Evolutionary conservation across 371 early-diverging fungal genomes (phyloP).

Genomic region (Zychaea mexicana): DNA sequence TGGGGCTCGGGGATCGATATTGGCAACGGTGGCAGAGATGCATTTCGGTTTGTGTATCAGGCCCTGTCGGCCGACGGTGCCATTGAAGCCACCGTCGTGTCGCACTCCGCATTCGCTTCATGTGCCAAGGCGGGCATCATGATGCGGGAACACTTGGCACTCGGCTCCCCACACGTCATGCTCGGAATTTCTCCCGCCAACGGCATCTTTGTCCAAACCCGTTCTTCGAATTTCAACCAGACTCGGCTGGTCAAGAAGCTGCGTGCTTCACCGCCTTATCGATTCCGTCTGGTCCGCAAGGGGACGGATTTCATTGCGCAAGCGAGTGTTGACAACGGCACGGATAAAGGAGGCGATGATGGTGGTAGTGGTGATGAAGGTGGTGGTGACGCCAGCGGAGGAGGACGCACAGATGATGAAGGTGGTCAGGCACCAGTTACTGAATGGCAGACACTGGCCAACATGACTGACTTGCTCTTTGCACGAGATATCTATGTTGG

Average conservation of each 20-base stretch:
- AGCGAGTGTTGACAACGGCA: slow-evolving; percentile 2
- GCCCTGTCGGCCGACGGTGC: slow-evolving; percentile 24
- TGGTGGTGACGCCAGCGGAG: background rate
- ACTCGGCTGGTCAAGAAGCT: slow-evolving; percentile 36
- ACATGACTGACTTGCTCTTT: slow-evolving; percentile 20
- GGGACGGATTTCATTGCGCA: slow-evolving; percentile 16
- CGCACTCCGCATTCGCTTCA: slow-evolving; percentile 46
- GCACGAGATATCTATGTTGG: slow-evolving; percentile 46
- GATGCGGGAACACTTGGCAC: slow-evolving; percentile 46
- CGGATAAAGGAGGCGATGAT: background rate
- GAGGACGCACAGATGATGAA: background rate
- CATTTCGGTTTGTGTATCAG: slow-evolving; percentile 48
- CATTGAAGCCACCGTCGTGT: slow-evolving; percentile 33
- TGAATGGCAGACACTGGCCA: slow-evolving; percentile 34
- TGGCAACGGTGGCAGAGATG: slow-evolving; percentile 28
- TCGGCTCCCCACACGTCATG: slow-evolving; percentile 41
- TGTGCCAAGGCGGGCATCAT: slow-evolving; percentile 54
- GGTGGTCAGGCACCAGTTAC: background rate
- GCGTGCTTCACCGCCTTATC: slow-evolving; percentile 40
- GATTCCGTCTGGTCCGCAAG: slow-evolving; percentile 31
- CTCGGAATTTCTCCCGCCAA: slow-evolving; percentile 45
- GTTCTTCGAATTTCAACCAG: slow-evolving; percentile 25
- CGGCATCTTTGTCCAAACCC: slow-evolving; percentile 38
- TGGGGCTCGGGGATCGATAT: slow-evolving; percentile 52
- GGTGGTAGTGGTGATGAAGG: background rate